Evolutionary conservation across 2,329 filamentous ascomycete species (phyloP).

Genomic region (Colletotrichum musicola): DNA sequence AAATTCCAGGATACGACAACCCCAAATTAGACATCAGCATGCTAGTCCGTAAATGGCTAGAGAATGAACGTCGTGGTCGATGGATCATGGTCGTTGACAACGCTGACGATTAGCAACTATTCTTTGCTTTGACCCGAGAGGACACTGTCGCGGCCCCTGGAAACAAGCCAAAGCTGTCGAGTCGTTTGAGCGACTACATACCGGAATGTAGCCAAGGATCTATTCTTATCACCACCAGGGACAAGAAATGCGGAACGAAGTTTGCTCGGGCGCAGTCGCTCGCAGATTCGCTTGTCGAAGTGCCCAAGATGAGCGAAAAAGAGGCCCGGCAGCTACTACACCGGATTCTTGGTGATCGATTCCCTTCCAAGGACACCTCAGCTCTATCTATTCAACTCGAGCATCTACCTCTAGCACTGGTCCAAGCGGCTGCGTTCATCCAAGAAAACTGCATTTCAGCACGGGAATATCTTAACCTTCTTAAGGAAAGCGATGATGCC

Average conservation of each 20-base stretch:
- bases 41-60: slow-evolving; percentile 47
- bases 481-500: slow-evolving; percentile 42
- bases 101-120: neutral
- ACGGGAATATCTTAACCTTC: slow-evolving; percentile 45
- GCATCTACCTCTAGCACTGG: slow-evolving; percentile 49
- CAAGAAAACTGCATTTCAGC: slow-evolving; percentile 45
- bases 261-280: slow-evolving; percentile 41
- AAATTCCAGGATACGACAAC: slow-evolving; percentile 43
- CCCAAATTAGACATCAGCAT: slow-evolving; percentile 42
- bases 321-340: slow-evolving; percentile 45
- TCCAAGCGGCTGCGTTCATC: slow-evolving; percentile 52
- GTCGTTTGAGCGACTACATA: slow-evolving; percentile 40
- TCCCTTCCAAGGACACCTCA: neutral
- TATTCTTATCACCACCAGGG: slow-evolving; percentile 50
- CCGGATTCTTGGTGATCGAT: slow-evolving; percentile 30
- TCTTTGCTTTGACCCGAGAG: too few relatives aligned
- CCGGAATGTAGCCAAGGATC: slow-evolving; percentile 47
- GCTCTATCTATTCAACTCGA: slow-evolving; percentile 47
- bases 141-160: too few relatives aligned
- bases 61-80: slow-evolving; percentile 28
- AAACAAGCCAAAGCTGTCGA: too few relatives aligned
- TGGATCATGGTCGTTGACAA: neutral
- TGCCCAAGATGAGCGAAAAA: slow-evolving; percentile 45
- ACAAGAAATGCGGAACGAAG: slow-evolving; percentile 46
- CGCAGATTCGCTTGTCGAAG: slow-evolving; percentile 39